phyloP scores from a whole-genome alignment of 139 green algal species.

The Nannochloris sp. region DNA sequence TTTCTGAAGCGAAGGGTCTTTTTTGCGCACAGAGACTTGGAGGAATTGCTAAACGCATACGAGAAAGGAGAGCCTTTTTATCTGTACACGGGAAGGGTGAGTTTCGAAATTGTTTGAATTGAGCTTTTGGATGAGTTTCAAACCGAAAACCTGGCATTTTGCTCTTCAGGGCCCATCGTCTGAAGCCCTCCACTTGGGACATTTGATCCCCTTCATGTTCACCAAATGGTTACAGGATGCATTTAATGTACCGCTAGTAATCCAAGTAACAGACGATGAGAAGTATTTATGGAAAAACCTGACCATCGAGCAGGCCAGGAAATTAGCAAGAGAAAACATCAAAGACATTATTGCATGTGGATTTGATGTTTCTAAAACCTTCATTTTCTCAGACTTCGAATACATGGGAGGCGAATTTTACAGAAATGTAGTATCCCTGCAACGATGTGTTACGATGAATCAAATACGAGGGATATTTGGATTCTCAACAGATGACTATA shows the following conservation, averaged over 20 bases:
- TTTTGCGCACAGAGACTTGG: conserved; percentile 88
- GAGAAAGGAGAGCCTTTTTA: conserved; percentile 93
- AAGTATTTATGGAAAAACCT: conserved; percentile 87
- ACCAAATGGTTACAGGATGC: conserved; percentile 88
- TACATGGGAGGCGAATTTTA: conserved; percentile 93
- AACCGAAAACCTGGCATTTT: background rate
- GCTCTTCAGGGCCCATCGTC: conserved; percentile 76
- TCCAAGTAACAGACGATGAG: conserved; percentile 97
- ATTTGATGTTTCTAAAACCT: conserved; percentile 89
- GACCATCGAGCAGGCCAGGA: conserved; percentile 65
- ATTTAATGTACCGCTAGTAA: conserved; percentile 94
- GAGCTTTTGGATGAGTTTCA: background rate
- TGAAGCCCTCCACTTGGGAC: conserved; percentile 92
- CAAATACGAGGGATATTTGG: conserved; percentile 88
- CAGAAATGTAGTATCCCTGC: conserved; percentile 83
- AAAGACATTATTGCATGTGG: conserved; percentile 99
- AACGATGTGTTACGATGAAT: conserved; percentile 81
- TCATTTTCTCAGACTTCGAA: conserved; percentile 98
- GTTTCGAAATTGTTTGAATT: conserved; percentile 4
- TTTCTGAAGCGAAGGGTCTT: conserved; percentile 91
- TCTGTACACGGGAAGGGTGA: conserved; percentile 82
- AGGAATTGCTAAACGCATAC: conserved; percentile 81
- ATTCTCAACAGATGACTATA: conserved; percentile 77
- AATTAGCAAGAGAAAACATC: conserved; percentile 81
- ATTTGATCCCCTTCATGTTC: conserved; percentile 97